Evolutionary conservation across 2,329 filamentous ascomycete genomes (phyloP).

Genomic region (Herpomyces periplanetae): DNA sequence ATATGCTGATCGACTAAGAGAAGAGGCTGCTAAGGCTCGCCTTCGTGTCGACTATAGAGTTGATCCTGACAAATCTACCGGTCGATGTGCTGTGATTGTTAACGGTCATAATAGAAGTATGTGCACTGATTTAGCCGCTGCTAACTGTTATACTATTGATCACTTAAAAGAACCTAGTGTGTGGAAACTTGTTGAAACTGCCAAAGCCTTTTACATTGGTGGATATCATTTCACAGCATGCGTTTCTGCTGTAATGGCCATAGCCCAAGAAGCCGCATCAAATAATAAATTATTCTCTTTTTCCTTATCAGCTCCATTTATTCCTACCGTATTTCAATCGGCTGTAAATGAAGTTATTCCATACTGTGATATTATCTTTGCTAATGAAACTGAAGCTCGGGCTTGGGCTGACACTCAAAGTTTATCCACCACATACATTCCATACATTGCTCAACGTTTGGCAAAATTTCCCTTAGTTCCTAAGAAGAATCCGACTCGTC

Average conservation of each 20-base stretch:
- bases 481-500: conserved; percentile 57
- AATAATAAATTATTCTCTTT: conserved; percentile 35
- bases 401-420: conserved; percentile 50
- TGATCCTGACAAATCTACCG: conserved; percentile 44
- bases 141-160: conserved; percentile 82
- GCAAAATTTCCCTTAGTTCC: conserved; percentile 58
- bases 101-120: conserved; percentile 82
- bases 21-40: conserved; percentile 53
- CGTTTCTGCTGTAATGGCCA: conserved; percentile 50
- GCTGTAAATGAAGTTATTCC: conserved; percentile 44
- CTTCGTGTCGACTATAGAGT: conserved; percentile 80
- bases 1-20: conserved; percentile 52
- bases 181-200: conserved; percentile 64
- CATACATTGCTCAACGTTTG: conserved; percentile 46
- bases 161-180: conserved; percentile 68
- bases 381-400: conserved; percentile 78
- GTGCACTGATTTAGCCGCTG: conserved; percentile 74
- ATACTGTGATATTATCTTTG: conserved; percentile 85
- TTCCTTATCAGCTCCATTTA: conserved; percentile 78
- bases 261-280: conserved; percentile 54
- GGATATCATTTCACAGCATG: conserved; percentile 94
- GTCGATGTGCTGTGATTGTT: conserved; percentile 80
- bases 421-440: conserved; percentile 30
- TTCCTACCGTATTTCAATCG: conserved; percentile 90
- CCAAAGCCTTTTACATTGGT: conserved; percentile 62